These are phyloP conservation scores for Gnetum montanum DNA, from an alignment of 75 land plant species.

Conservation along the genomic window DNA sequence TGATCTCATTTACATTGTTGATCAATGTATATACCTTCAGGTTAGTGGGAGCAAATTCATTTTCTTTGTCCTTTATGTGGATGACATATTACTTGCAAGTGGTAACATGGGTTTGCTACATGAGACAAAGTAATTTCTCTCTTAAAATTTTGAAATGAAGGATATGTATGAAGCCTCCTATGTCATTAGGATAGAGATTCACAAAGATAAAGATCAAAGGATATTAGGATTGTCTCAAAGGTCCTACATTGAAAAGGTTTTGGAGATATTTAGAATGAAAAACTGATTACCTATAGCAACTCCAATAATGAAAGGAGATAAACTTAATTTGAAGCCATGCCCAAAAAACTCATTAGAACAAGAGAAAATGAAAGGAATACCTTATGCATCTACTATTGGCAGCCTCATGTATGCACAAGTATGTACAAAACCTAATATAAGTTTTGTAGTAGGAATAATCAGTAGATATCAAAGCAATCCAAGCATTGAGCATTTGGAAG, in stretches of 20 bases:
- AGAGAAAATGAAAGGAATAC: conserved; percentile 8
- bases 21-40: conserved; percentile 10
- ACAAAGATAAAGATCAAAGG: conserved; percentile 5
- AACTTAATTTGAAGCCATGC: conserved; percentile 4
- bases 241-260: conserved; percentile 16
- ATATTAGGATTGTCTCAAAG: conserved; percentile 14
- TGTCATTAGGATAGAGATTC: conserved; percentile 17
- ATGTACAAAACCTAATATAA: conserved; percentile 5
- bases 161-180: conserved; percentile 12
- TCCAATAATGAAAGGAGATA: no score
- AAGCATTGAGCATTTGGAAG: conserved; percentile 8
- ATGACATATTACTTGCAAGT: conserved; percentile 16
- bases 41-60: conserved; percentile 18
- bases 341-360: conserved; percentile 11
- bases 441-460: conserved; percentile 1
- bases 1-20: conserved; percentile 1
- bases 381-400: conserved; percentile 16
- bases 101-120: conserved; percentile 8
- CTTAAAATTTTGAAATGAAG: conserved; percentile 15
- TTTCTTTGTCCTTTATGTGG: conserved; percentile 24
- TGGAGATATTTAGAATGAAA: conserved; percentile 14
- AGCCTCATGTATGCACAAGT: conserved; percentile 1
- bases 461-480: conserved; percentile 12
- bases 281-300: conserved; percentile 2
- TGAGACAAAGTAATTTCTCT: conserved; percentile 1